These are phyloP conservation scores for Leersia perrieri DNA, from an alignment of 176 grass and related monocot species.

Conservation along the genomic window DNA sequence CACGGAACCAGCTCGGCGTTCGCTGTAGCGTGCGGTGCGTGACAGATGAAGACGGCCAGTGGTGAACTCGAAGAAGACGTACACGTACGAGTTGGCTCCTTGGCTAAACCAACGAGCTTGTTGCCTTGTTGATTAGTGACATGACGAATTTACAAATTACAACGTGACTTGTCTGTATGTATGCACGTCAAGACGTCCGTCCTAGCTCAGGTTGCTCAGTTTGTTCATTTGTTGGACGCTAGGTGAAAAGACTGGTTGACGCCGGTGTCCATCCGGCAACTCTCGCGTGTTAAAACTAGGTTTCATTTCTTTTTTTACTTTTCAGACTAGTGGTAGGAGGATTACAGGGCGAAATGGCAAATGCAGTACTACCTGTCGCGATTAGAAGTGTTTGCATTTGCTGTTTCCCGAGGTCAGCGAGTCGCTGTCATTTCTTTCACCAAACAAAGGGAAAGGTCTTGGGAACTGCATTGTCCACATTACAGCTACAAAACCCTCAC, in stretches of 20 bases:
- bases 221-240: background rate
- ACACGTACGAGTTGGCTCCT: too few species aligned
- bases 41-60: background rate
- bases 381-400: background rate
- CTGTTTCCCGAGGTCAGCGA: background rate
- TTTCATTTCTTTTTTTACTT: background rate
- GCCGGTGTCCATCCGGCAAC: background rate
- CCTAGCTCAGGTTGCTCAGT: background rate
- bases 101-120: too few species aligned
- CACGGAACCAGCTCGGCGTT: background rate
- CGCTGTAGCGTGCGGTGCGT: too few species aligned
- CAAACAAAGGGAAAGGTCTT: background rate
- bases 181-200: too few species aligned
- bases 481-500: background rate
- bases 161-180: background rate
- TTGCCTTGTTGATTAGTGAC: background rate
- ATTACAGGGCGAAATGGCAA: background rate
- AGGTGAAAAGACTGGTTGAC: background rate
- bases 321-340: background rate
- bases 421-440: background rate
- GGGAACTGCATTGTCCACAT: background rate
- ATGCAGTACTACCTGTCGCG: constrained; percentile 10
- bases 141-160: background rate
- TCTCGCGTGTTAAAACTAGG: background rate
- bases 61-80: too few species aligned